Evolutionary conservation across 768 basidiomycete genomes (phyloP).

Genomic region (Phanerodontia chrysosporium): DNA sequence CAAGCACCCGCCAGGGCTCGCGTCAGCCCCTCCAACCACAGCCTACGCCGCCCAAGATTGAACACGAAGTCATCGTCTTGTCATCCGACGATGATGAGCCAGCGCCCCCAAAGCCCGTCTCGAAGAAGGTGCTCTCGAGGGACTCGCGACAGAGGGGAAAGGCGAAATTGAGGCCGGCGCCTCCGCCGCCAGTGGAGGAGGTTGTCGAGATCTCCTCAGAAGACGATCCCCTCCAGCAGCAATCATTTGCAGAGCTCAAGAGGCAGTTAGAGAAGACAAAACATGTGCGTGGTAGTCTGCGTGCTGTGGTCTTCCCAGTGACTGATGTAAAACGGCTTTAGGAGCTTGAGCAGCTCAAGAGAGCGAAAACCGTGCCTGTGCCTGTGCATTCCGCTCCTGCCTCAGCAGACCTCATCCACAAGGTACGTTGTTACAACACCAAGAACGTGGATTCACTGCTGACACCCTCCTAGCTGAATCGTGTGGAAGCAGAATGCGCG

Average conservation of each 20-base stretch:
- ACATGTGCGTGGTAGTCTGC: background rate
- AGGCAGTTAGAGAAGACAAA: background rate
- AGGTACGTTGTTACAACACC: no score
- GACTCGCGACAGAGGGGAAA: background rate
- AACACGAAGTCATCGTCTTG: conserved; percentile 14
- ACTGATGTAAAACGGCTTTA: background rate
- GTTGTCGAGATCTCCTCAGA: conserved; percentile 8
- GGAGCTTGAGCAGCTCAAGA: conserved; percentile 12
- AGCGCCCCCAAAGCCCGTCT: conserved; percentile 1
- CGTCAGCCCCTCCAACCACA: conserved; percentile 11
- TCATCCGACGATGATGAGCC: conserved; percentile 21
- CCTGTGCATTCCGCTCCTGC: background rate
- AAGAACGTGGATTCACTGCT: no score
- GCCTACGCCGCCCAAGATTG: conserved; percentile 2
- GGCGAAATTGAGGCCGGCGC: background rate
- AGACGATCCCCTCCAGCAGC: background rate
- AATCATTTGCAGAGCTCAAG: background rate
- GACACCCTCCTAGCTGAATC: background rate
- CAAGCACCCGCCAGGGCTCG: conserved; percentile 8
- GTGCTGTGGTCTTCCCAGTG: background rate
- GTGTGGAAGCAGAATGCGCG: background rate
- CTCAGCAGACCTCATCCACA: background rate
- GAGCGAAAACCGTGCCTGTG: background rate
- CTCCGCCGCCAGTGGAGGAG: background rate
- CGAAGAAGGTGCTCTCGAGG: background rate